Evolutionary conservation across 352 stramenopile genomes (phyloP).

Genomic region (Phytophthora pluvialis): DNA sequence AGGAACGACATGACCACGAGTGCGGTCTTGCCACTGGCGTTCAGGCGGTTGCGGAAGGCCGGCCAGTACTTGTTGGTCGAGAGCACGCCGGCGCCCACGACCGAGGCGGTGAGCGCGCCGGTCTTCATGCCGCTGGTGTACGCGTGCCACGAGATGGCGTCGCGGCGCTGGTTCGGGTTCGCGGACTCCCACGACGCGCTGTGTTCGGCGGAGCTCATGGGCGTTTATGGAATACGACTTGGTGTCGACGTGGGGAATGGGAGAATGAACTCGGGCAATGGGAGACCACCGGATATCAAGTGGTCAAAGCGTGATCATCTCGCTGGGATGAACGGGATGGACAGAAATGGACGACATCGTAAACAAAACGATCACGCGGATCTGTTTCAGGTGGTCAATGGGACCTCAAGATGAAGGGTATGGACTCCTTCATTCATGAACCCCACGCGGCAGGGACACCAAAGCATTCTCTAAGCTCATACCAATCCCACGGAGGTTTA

Average conservation of each 20-base stretch:
- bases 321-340: constrained; percentile 16
- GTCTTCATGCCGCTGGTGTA: constrained; percentile 58
- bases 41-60: constrained; percentile 70
- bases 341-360: constrained; percentile 21
- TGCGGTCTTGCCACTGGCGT: constrained; percentile 68
- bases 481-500: no score
- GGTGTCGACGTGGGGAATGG: constrained; percentile 22
- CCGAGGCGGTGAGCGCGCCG: constrained; percentile 30
- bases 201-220: constrained; percentile 25
- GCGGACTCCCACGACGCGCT: constrained; percentile 29
- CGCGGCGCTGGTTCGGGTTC: constrained; percentile 53
- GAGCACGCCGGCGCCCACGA: constrained; percentile 39
- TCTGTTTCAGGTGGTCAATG: constrained; percentile 9
- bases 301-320: constrained; percentile 17
- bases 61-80: constrained; percentile 60
- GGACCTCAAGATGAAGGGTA: no score
- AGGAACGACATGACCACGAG: constrained; percentile 65
- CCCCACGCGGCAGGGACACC: no score
- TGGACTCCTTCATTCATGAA: no score
- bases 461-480: no score
- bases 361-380: constrained; percentile 17
- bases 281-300: neutral
- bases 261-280: constrained; percentile 20
- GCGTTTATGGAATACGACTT: constrained; percentile 1
- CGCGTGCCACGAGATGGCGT: constrained; percentile 72